Conservation (phyloP, 1,139 yeast genomes). For the Candida neerlandica region DNA sequence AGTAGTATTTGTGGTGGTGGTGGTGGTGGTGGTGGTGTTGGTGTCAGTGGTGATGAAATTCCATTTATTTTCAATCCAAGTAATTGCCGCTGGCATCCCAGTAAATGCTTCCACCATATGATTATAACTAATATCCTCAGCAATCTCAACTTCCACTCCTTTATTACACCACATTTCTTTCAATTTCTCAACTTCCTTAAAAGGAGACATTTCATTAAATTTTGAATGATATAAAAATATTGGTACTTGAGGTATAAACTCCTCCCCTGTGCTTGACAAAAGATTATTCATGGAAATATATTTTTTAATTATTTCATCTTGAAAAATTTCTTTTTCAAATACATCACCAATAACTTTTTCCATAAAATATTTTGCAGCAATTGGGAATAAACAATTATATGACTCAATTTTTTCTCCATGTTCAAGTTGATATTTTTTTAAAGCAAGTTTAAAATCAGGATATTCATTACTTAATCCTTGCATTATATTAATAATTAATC, state of each 20-base stretch:
- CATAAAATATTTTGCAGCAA: constrained; percentile 17
- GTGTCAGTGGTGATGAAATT: background rate
- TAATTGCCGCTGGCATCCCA: constrained; percentile 34
- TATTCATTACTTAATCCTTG: constrained; percentile 21
- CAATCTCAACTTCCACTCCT: constrained; percentile 30
- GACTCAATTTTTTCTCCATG: constrained; percentile 6
- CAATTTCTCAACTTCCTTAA: constrained; percentile 23
- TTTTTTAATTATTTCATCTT: too few species aligned
- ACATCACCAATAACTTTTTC: constrained; percentile 19
- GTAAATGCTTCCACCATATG: constrained; percentile 29
- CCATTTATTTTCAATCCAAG: constrained; percentile 23
- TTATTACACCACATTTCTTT: constrained; percentile 33
- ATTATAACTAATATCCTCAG: constrained; percentile 27
- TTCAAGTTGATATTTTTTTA: constrained; percentile 10
- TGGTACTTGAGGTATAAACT: constrained; percentile 30
- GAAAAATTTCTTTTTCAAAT: constrained; percentile 16
- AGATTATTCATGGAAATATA: too few species aligned
- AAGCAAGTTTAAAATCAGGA: constrained; percentile 13
- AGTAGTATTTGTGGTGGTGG: too few species aligned
- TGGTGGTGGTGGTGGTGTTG: too few species aligned
- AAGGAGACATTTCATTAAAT: constrained; percentile 34
- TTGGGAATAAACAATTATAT: constrained; percentile 18
- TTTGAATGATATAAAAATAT: constrained; percentile 36
- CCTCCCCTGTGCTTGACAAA: constrained; percentile 15
- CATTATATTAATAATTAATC: constrained; percentile 23